Evolutionary conservation across 805 yeast species (phyloP), one percentile per base, ranked within the genome.

Genomic region (Saccharomyces paradoxus): DNA sequence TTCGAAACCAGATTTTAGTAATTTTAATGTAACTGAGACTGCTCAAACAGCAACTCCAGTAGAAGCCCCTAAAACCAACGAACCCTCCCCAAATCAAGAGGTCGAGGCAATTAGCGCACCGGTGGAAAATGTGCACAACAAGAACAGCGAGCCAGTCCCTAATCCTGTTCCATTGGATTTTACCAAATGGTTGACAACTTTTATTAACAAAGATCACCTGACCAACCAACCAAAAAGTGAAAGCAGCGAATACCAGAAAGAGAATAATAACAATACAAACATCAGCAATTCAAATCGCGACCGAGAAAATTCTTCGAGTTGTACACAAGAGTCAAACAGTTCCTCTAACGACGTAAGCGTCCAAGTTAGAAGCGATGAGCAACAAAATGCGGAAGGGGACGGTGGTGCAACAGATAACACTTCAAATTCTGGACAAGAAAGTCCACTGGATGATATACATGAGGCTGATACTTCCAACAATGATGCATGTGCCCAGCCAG

Each of bases 151-250:
- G 3, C 50, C 52, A 21, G 41, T 54, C 12, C 55, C 53, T 13
- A 29, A 41, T 10, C 50, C 46, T 48, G 41, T 50, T 28, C 62
- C 62, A 9, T 47, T 59, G 24, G 57, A 55, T 37, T 59, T 59
- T 41, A 56, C 54, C 27, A 56, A 59, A 44, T 59, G 62, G 62
- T 29, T 59, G 37, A 59, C 62, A 6, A 59, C 58, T 13, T 59
- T 59, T 41, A 54, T 59, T 8, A 50, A 37, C 14, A 57, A 56
- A 13, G 62, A 59, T 30, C 50, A 53, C 6, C 21, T 24, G 5
- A 44, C 24, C 14, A 32, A 26, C 5, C 47, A 48, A 7, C 50
- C 44, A 47, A 10, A 1, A 10, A 28, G 8, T 10, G n/a, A 46
- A 22, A 22, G 10, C 6, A 5, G 14, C 5, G 49, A 22, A 9